phyloP scores from a whole-genome alignment of 495 filamentous ascomycete species.

The Cercophora samala region DNA sequence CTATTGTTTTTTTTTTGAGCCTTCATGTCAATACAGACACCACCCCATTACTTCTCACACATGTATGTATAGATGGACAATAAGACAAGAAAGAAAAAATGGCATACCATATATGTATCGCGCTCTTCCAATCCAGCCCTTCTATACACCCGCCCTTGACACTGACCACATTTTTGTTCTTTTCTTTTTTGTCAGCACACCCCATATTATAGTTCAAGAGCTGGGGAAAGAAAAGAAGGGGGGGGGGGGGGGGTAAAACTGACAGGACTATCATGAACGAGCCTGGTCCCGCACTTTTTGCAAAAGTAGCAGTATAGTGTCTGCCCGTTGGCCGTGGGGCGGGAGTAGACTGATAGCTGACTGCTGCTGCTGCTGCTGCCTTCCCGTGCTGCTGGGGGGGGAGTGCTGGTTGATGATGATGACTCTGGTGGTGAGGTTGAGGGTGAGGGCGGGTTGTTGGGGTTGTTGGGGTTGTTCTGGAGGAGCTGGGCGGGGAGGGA shows the following conservation, averaged over 20 bases:
- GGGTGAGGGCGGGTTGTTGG: too few species aligned
- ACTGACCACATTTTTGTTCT: slow-evolving; percentile 51
- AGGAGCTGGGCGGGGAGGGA: slow-evolving; percentile 38
- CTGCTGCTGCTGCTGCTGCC: slow-evolving; percentile 14
- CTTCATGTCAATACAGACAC: too few species aligned
- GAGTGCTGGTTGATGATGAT: too few species aligned
- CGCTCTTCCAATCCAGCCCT: slow-evolving; percentile 52
- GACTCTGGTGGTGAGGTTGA: neutral
- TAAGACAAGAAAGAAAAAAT: too few species aligned
- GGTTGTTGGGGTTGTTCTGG: neutral
- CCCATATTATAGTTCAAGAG: neutral
- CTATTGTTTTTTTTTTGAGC: too few species aligned
- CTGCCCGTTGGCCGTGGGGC: slow-evolving; percentile 45
- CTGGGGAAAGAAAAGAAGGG: neutral
- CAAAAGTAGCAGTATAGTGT: slow-evolving; percentile 56
- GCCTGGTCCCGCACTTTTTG: slow-evolving; percentile 54
- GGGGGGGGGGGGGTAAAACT: slow-evolving; percentile 9
- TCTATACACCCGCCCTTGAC: slow-evolving; percentile 63
- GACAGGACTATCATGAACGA: slow-evolving; percentile 54
- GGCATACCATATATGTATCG: slow-evolving; percentile 56
- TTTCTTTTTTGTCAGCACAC: neutral
- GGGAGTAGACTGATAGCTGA: slow-evolving; percentile 47
- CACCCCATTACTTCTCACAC: too few species aligned
- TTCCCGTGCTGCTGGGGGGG: neutral
- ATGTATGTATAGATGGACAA: too few species aligned